These are phyloP conservation scores for Yarrowia sp. DNA, from an alignment of 805 yeast species.

Conservation along the genomic window DNA sequence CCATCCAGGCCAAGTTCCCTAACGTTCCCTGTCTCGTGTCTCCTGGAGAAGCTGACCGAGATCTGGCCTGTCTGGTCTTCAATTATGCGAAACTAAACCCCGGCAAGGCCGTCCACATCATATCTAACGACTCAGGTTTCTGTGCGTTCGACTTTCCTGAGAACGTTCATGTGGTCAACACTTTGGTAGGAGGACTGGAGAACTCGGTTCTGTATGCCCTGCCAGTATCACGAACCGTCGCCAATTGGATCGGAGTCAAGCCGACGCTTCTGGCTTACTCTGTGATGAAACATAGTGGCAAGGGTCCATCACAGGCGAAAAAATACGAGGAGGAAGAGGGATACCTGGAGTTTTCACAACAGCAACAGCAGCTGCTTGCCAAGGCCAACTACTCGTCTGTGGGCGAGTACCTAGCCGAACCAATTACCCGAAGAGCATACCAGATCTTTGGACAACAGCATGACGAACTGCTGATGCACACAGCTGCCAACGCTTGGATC, in stretches of 20 bases:
- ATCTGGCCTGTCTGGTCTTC: constrained; percentile 29
- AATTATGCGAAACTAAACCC: constrained; percentile 20
- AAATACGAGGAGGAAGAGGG: constrained; percentile 21
- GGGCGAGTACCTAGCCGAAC: constrained; percentile 12
- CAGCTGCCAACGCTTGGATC: constrained; percentile 23
- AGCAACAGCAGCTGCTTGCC: constrained; percentile 24
- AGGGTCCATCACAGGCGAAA: constrained; percentile 20
- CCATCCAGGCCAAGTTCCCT: constrained; percentile 26
- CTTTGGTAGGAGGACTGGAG: constrained; percentile 16
- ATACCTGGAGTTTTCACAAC: constrained; percentile 13
- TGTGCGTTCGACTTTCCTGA: constrained; percentile 26
- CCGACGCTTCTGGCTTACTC: constrained; percentile 23
- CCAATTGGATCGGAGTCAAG: constrained; percentile 25
- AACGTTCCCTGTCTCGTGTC: constrained; percentile 6
- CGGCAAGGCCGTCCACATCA: constrained; percentile 19
- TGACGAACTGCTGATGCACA: constrained; percentile 23
- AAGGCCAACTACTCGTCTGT: constrained; percentile 10
- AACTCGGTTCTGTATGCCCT: constrained; percentile 29
- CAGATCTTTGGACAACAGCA: constrained; percentile 28
- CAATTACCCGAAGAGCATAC: constrained; percentile 19
- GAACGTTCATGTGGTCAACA: constrained; percentile 12
- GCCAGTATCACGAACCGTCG: constrained; percentile 10
- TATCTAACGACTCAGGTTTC: constrained; percentile 31
- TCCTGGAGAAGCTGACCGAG: constrained; percentile 11
- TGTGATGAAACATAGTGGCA: constrained; percentile 20